Conservation (phyloP, 306 rosid species). For the Prosopis cineraria region DNA sequence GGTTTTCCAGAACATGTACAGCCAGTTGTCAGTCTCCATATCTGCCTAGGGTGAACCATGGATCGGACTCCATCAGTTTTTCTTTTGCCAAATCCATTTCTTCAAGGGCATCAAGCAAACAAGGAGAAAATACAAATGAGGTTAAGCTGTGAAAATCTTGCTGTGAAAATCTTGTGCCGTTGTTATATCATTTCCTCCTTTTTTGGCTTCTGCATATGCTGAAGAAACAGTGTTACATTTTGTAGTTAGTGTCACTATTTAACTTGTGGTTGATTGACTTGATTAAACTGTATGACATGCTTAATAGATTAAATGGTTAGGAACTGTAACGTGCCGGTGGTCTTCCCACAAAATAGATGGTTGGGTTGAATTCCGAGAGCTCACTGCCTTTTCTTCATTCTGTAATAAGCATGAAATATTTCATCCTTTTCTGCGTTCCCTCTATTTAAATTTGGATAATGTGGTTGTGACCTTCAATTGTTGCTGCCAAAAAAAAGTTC, state of each 20-base stretch:
- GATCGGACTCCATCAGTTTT: constrained; percentile 26
- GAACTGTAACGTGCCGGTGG: not conserved
- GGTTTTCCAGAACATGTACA: constrained; percentile 14
- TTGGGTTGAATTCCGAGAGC: not conserved
- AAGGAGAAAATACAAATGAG: constrained; percentile 41
- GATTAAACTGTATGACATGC: not conserved
- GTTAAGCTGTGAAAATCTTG: constrained; percentile 6
- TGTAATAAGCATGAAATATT: not conserved
- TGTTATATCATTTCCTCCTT: not conserved
- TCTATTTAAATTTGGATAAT: not conserved
- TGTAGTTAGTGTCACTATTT: not conserved
- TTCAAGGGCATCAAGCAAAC: constrained; percentile 53
- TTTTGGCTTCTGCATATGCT: not conserved
- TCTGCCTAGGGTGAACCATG: constrained; percentile 33
- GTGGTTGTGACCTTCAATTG: not conserved
- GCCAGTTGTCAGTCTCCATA: constrained; percentile 24
- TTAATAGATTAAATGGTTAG: not conserved
- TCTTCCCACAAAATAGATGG: not conserved
- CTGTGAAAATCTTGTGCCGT: not conserved
- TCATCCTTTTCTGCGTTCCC: not conserved
- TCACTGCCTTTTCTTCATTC: not conserved
- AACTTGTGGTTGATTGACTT: not conserved
- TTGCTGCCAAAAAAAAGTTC: not conserved
- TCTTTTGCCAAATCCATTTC: constrained; percentile 48
- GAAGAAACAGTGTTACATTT: not conserved